Percentiles rank a stretch among this genome's conserved stretches.
These are phyloP conservation scores for Heliosperma pusillum DNA, from an alignment of 148 eudicot genomes.

Conservation along the genomic window DNA sequence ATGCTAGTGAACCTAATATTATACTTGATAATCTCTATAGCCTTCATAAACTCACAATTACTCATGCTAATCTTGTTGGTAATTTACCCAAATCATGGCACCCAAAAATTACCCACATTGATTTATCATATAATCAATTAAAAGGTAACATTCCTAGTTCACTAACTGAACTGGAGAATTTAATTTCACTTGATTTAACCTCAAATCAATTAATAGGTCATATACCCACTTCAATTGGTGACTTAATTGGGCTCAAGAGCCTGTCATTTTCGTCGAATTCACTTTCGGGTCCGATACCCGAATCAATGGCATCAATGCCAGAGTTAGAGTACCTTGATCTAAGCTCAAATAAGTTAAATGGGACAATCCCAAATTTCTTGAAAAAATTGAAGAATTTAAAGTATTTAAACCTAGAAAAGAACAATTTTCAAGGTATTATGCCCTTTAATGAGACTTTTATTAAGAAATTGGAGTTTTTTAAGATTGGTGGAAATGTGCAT, in stretches of 20 bases:
- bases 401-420: slow-evolving; percentile 68
- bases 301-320: slow-evolving; percentile 40
- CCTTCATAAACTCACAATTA: slow-evolving; percentile 37
- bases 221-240: slow-evolving; percentile 62
- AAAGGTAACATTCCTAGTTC: slow-evolving; percentile 54
- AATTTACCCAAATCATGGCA: slow-evolving; percentile 64
- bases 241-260: slow-evolving; percentile 41
- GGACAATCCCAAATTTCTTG: slow-evolving; percentile 50
- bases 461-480: slow-evolving; percentile 50
- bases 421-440: slow-evolving; percentile 68
- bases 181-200: slow-evolving; percentile 48
- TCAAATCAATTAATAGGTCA: slow-evolving; percentile 49
- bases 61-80: slow-evolving; percentile 57
- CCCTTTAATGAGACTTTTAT: slow-evolving; percentile 78
- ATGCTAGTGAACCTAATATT: slow-evolving; percentile 52
- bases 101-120: slow-evolving; percentile 42
- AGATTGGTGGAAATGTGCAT: slow-evolving; percentile 57
- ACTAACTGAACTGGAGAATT: slow-evolving; percentile 41
- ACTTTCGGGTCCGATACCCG: slow-evolving; percentile 63
- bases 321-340: slow-evolving; percentile 59
- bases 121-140: slow-evolving; percentile 58
- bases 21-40: slow-evolving; percentile 34
- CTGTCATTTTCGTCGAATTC: slow-evolving; percentile 53
- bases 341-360: slow-evolving; percentile 70
- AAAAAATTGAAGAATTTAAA: slow-evolving; percentile 52